Conservation (phyloP, 306 rosid species). For the Carpinus fangiana region DNA sequence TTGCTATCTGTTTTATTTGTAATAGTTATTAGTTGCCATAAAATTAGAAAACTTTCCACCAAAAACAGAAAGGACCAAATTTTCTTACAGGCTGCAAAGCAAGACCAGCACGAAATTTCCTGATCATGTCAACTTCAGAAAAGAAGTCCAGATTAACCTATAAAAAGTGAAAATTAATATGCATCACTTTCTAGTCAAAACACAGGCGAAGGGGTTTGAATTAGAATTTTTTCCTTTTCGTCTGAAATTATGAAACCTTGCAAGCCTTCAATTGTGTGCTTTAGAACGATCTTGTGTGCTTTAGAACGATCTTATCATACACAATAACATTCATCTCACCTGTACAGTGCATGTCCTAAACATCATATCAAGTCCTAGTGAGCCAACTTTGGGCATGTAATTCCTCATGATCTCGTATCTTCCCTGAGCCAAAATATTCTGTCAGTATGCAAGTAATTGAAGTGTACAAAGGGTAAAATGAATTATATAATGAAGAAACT, state of each 20-base stretch:
- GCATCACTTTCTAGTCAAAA: slow-evolving; percentile 23
- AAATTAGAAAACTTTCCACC: slow-evolving; percentile 20
- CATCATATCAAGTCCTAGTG: slow-evolving; percentile 99
- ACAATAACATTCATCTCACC: slow-evolving; percentile 47
- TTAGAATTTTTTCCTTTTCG: slow-evolving; percentile 24
- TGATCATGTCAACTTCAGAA: slow-evolving; percentile 94
- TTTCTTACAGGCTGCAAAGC: slow-evolving; percentile 95
- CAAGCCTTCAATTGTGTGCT: not conserved
- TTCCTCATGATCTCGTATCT: slow-evolving; percentile 88
- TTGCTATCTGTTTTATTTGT: slow-evolving; percentile 79
- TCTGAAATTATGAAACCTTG: slow-evolving; percentile 11
- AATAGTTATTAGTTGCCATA: slow-evolving; percentile 32
- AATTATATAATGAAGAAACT: not conserved
- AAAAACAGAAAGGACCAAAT: slow-evolving; percentile 13
- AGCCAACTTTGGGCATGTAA: slow-evolving; percentile 97
- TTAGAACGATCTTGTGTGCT: slow-evolving; percentile 9
- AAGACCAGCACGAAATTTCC: slow-evolving; percentile 92
- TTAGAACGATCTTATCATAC: slow-evolving; percentile 12
- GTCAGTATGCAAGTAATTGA: slow-evolving; percentile 36
- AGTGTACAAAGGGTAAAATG: slow-evolving; percentile 15
- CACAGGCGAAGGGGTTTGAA: slow-evolving; percentile 7
- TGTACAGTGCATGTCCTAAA: slow-evolving; percentile 99
- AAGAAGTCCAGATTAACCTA: slow-evolving; percentile 96
- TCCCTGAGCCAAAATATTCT: slow-evolving; percentile 63
- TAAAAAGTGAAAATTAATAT: slow-evolving; percentile 21